Evolutionary conservation across 2,329 filamentous ascomycete genomes (phyloP), one percentile per base, ranked within the genome.

Genomic region (Penicillium sp.): DNA sequence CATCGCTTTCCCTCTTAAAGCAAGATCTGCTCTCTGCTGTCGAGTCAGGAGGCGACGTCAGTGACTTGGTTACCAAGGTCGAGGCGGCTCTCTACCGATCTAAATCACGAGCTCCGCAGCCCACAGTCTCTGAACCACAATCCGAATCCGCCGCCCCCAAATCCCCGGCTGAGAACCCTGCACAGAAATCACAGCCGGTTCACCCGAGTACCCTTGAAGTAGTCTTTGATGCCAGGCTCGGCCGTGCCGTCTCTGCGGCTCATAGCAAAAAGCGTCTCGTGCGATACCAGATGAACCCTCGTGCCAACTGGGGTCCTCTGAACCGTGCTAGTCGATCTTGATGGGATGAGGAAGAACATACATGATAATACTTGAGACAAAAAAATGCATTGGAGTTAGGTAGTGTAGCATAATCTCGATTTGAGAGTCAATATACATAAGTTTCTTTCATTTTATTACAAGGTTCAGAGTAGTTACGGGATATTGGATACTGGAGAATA

Each of bases 281-380:
- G 50, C 81, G 93, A 58, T 99, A 97, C 73, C 94, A 96, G 77
- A 77, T 87, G 56, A 97, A 97, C 69, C 94, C 94, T 43, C 81
- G 88, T 55, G 87, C 91, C 67, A 94, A 97, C 71, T 99, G 94
- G 94, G 94, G 94, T 0, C 94, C 94, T 1, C 85, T 96, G 84
- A 77, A 70, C 54, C 72, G 75, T 36, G 77, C 77, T 6, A 60
- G 29, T 36, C 53, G 56, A 18, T 47, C 49, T 45, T 58, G 52
- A 45, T 53, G 29, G 16, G 5, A 21, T 34, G 10, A 16, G 18
- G 18, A 16, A 16, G 5, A 16, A 18, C 21, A n/a, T 40, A 40
- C 38, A 40, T 40, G 18, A 40, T 8, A 21, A 21, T 6, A 39
- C 5, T 39, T 5, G 14, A 18, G 18, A 18, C 18, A 16, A 4